Conservation (phyloP, 2,329 filamentous ascomycete species). For the Keithomyces neogunnii region DNA sequence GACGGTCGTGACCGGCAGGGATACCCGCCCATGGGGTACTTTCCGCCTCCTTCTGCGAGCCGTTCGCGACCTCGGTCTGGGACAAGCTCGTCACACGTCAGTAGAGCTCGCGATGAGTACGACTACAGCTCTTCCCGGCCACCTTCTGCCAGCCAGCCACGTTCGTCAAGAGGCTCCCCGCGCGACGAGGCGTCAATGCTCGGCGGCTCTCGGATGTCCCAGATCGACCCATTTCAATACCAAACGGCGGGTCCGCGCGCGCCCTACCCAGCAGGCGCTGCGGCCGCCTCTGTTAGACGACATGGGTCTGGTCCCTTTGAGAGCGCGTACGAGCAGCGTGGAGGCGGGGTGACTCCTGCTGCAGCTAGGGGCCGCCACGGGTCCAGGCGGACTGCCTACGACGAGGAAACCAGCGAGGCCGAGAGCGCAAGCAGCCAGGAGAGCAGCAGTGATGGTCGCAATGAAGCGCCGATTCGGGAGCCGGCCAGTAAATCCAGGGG, state of each 20-base stretch:
- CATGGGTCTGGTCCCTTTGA: conserved; percentile 27
- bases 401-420: conserved; percentile 26
- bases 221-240: conserved; percentile 43
- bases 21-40: conserved; percentile 43
- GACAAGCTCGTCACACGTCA: conserved; percentile 29
- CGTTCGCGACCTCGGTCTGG: conserved; percentile 33
- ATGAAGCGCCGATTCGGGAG: conserved; percentile 25
- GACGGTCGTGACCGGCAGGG: conserved; percentile 25
- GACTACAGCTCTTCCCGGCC: conserved; percentile 24
- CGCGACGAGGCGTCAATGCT: conserved; percentile 24
- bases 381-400: conserved; percentile 20
- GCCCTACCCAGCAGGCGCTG: conserved; percentile 23
- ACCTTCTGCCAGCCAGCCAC: conserved; percentile 14
- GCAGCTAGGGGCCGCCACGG: conserved; percentile 23
- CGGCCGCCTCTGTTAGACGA: conserved; percentile 24
- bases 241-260: conserved; percentile 37
- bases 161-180: conserved; percentile 22
- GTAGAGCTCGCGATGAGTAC: conserved; percentile 30
- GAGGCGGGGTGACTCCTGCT: conserved; percentile 17
- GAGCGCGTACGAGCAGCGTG: conserved; percentile 15
- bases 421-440: conserved; percentile 25
- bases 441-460: conserved; percentile 28
- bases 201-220: conserved; percentile 13
- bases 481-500: conserved; percentile 6
- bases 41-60: conserved; percentile 35